phyloP scores from a whole-genome alignment of 78 protist species.

The Chrysochromulina parva region DNA sequence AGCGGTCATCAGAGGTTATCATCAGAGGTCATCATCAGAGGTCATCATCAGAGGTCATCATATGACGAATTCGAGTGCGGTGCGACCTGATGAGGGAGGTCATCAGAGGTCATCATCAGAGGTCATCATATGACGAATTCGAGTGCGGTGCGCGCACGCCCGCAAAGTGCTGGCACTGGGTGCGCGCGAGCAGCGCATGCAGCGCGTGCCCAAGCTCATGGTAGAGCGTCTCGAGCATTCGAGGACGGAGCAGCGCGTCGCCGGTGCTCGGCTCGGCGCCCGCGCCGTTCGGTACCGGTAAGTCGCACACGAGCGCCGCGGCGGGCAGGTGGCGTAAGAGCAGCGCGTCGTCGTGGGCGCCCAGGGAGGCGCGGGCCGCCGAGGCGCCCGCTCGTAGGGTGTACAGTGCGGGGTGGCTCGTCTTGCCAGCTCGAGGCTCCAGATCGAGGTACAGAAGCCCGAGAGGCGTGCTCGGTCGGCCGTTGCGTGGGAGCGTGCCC shows the following conservation, averaged over 20 bases:
- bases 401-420: neutral
- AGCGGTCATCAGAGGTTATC: too few species aligned
- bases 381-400: slow-evolving; percentile 6
- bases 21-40: too few species aligned
- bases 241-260: neutral
- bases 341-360: neutral
- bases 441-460: slow-evolving; percentile 40
- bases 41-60: too few species aligned
- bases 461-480: neutral
- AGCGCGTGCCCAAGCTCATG: slow-evolving; percentile 57
- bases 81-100: too few species aligned
- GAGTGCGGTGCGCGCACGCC: too few species aligned
- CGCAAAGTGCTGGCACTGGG: neutral
- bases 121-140: too few species aligned
- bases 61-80: too few species aligned
- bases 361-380: too few species aligned
- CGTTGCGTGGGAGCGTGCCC: neutral
- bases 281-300: neutral
- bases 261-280: neutral
- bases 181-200: slow-evolving; percentile 10
- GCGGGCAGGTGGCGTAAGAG: neutral
- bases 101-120: too few species aligned
- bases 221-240: slow-evolving; percentile 32
- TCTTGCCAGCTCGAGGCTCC: neutral
- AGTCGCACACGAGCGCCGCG: neutral